Base-by-base conservation (phyloP, 768 basidiomycete genomes). In the Exsudoporus frostii region DNA sequence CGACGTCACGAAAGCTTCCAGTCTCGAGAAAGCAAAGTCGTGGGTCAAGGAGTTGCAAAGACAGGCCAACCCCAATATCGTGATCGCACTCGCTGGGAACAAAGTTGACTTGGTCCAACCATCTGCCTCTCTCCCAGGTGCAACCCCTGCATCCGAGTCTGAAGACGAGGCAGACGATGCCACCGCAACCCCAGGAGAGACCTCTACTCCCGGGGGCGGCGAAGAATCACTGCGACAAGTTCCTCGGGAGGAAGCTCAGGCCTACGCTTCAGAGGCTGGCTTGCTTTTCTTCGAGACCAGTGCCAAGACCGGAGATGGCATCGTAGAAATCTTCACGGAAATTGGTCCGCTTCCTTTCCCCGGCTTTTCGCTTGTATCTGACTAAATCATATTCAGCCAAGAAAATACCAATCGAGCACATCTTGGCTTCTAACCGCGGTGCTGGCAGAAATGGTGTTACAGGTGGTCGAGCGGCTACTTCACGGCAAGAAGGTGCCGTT, bases 1-100 rank as follows among this genome's bases (percentile, higher is more conserved):
- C 71, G 97, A 98, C 69, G 86, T 98, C 51, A 98, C 96, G 45
- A 97, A 98, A 73, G 90, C 92, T 41, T 82, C 88, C 52, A 96
- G 93, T 65, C 79, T 99, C 53, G 96, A 98, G 72, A 98, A 98
- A 72, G 97, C 97, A 50, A 98, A 98, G 77, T 93, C 95, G 29
- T 99, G 97, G 97, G 94, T 99, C 53, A 98, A 97, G 76, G 97
- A 99, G 73, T 80, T 99, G 22, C 97, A 99, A 70, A 85, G 97
- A 59, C 97, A 99, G 68, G 97, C 97, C 22, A 97, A 98, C 69
- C 95, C 96, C 33, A 98, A 98, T 70, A 98, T 98, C 66, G 95
- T 99, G 68, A 98, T 99, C 64, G 95, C 96, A 7, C 85, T 99
- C 47, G 93, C 92, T 11, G 97, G 97, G 29, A 99, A 99, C 81